phyloP scores from a whole-genome alignment of 768 basidiomycete genomes.

The Auriscalpium vulgare region DNA sequence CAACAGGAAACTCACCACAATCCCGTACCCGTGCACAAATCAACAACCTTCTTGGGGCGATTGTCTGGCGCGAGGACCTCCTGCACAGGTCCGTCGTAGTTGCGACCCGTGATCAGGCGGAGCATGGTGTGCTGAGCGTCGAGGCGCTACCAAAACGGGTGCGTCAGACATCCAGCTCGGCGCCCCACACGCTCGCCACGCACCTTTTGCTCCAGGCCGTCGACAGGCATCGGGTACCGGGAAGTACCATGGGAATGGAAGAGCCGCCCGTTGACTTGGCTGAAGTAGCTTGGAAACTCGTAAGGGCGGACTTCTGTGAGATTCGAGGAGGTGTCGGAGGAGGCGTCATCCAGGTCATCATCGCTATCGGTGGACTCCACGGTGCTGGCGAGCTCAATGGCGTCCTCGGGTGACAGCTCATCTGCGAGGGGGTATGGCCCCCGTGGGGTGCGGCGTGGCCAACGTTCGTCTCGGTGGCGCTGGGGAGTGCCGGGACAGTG shows the following conservation, averaged over 20 bases:
- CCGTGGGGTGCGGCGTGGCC: not conserved
- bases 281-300: slow-evolving; percentile 56
- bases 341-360: slow-evolving; percentile 21
- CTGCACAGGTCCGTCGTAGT: slow-evolving; percentile 53
- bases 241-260: slow-evolving; percentile 58
- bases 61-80: slow-evolving; percentile 35
- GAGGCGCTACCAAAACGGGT: slow-evolving; percentile 1
- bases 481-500: not conserved
- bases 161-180: not conserved
- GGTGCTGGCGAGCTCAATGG: not conserved
- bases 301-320: slow-evolving; percentile 39
- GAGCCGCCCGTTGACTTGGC: slow-evolving; percentile 49
- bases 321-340: slow-evolving; percentile 32
- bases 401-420: not conserved
- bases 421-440: not conserved
- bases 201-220: slow-evolving; percentile 63
- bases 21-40: slow-evolving; percentile 73
- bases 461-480: not conserved
- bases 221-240: slow-evolving; percentile 69
- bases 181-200: slow-evolving; percentile 13
- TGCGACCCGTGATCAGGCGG: slow-evolving; percentile 41
- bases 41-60: slow-evolving; percentile 49
- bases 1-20: slow-evolving; percentile 44
- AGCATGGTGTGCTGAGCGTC: slow-evolving; percentile 12
- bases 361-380: not conserved